Base-by-base conservation (phyloP, 352 stramenopile species). In the Globisporangium barbulae region DNA sequence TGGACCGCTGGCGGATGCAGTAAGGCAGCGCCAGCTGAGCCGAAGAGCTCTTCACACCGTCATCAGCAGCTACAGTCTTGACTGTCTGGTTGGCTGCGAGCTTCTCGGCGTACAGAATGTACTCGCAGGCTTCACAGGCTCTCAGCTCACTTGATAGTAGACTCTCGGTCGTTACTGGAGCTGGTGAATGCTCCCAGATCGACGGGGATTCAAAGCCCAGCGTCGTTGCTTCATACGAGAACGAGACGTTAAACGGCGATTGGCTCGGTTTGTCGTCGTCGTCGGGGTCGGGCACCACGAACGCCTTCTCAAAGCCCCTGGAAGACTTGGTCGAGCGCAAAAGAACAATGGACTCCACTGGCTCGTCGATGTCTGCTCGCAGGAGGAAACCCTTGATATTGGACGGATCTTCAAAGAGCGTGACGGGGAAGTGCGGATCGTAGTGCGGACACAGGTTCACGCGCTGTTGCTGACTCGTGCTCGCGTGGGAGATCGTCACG, bases 361-460 rank as follows among this genome's bases (percentile, higher is more conserved):
- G 15, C 5, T 54, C 58, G 17, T 33, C 42, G 15, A 65, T 28
- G 21, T 68, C 37, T 5, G 72, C 70, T 3, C 54, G 72, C 1
- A 79, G 52, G 5, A 75, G 21, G 48, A 79, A 77, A 21, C 72
- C 72, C 35, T 69, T 75, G 37, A 75, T 25, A 2, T 65, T 25
- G 2, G 35, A 31, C 12, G 70, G 72, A 30, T 76, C 64, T 12
- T 59, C 25, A 2, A 52, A 58, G 63, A 74, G 58, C 1, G 61
- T 57, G 12, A 72, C 28, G 15, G 64, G 64, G 31, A 55, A 58
- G 19, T 67, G 49, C 12, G 67, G 48, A 63, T 72, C 50, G 64
- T 59, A 71, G 10, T 58, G 52, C 7, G 72, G 70, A 52, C 72
- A 79, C 21, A 79, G 21, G 42, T 74, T 67, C 17, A 70, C 37